Base-by-base conservation (phyloP, 2,329 filamentous ascomycete genomes). In the Calonectria crousiana region DNA sequence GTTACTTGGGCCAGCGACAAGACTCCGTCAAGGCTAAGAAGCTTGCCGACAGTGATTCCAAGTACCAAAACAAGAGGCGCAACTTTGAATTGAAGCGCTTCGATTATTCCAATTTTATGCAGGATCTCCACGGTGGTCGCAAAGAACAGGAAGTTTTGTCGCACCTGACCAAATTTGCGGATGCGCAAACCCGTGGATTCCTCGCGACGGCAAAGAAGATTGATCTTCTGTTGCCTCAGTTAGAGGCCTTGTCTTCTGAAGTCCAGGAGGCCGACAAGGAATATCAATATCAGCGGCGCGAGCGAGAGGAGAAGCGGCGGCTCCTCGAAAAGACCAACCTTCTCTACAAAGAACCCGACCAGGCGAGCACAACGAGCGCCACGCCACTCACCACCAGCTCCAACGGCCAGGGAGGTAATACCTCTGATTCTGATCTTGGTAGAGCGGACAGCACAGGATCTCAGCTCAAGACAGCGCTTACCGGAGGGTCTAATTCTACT, bases 51-150 rank as follows among this genome's bases (percentile, higher is more conserved):
- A 98, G 95, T 79, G 97, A 99, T 84, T 94, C 95, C 38, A 99
- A 99, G 83, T 99, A 98, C 82, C 96, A 98, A 84, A 92, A 90
- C 58, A 98, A 98, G 87, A 92, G 96, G 78, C 93, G 95, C 56
- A 98, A 95, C 79, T 99, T 99, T 81, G 97, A 99, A 87, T 90
- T 99, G 72, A 98, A 98, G 87, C 93, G 97, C 13, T 99, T 99
- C 81, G 97, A 99, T 84, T 99, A 99, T 84, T 98, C 96, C 4
- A 98, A 95, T 18, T 99, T 98, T 82, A 98, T 99, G 95, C 96
- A 98, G 81, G 97, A 99, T 87, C 89, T 99, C n/a, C 97, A 98
- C 76, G 97, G 97, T 36, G 97, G 97, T n/a, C 93, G 97, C 76
- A 99, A 98, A 84, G 97, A 99, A 81, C 97, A 98, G 82, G 97